phyloP scores from a whole-genome alignment of 1,284 basidiomycete genomes.

The Trichosporon inkin region DNA sequence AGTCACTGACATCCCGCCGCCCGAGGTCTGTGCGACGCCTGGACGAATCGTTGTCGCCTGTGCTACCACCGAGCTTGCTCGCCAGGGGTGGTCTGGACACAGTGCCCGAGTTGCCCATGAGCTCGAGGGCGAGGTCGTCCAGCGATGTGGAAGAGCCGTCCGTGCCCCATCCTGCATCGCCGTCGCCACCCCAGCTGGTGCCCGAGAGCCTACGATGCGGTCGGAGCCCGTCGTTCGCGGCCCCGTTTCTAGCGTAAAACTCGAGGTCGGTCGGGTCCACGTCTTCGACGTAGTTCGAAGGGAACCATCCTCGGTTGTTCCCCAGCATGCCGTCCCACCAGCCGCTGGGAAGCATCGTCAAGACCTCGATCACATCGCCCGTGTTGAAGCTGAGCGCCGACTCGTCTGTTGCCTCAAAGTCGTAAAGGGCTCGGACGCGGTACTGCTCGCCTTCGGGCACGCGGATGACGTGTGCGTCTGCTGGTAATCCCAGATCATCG shows the following conservation, averaged over 20 bases:
- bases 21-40: conserved; percentile 13
- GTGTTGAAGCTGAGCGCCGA: conserved; percentile 82
- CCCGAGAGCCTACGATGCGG: conserved; percentile 27
- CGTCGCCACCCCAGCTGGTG: conserved; percentile 14
- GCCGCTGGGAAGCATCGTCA: conserved; percentile 83
- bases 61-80: not conserved
- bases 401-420: conserved; percentile 80
- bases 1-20: not conserved
- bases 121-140: conserved; percentile 39
- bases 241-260: conserved; percentile 13
- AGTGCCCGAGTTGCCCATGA: conserved; percentile 27
- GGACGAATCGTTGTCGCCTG: conserved; percentile 4
- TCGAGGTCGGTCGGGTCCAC: conserved; percentile 76
- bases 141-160: conserved; percentile 21
- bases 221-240: conserved; percentile 27
- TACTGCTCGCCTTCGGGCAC: conserved; percentile 24
- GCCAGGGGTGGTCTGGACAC: not conserved
- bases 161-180: conserved; percentile 27
- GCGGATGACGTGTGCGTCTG: conserved; percentile 19
- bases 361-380: conserved; percentile 89
- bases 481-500: conserved; percentile 16
- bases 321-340: conserved; percentile 98
- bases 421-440: conserved; percentile 79
- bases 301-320: conserved; percentile 92
- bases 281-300: conserved; percentile 84